A percentile compares a stretch with the other conserved stretches of the same genome.
These are phyloP conservation scores for Ophioceras dolichostomum DNA, from an alignment of 2,329 filamentous ascomycete species.

Conservation along the genomic window DNA sequence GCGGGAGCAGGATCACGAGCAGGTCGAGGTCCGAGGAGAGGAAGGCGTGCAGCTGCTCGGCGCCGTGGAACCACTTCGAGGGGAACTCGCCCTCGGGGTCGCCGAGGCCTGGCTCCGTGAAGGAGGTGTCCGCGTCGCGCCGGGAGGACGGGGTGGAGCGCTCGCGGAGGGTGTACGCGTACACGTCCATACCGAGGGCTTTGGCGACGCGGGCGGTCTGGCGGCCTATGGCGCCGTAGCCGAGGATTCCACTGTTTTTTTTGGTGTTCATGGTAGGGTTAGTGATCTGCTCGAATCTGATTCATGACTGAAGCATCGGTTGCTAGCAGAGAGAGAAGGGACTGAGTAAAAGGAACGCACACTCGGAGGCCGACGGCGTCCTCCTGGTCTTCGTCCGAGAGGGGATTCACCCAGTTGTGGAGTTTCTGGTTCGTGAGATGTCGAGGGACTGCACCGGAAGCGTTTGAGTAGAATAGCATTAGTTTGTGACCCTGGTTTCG, in stretches of 20 bases:
- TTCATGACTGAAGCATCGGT: no score
- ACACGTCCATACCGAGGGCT: conserved; percentile 52
- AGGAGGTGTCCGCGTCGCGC: conserved; percentile 40
- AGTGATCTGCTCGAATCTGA: no score
- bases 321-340: no score
- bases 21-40: conserved; percentile 27
- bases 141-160: conserved; percentile 41
- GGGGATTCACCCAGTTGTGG: no score
- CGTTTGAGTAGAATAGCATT: no score
- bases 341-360: conserved; percentile 12
- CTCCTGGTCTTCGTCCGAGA: no score
- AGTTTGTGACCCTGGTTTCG: no score
- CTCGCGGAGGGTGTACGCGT: conserved; percentile 51
- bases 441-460: no score
- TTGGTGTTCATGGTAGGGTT: no score
- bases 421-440: no score
- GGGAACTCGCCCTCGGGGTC: conserved; percentile 28
- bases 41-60: conserved; percentile 23
- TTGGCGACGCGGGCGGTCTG: conserved; percentile 35
- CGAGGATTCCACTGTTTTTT: conserved; percentile 21
- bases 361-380: conserved; percentile 22
- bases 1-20: conserved; percentile 25
- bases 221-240: conserved; percentile 31
- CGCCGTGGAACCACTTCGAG: conserved; percentile 26
- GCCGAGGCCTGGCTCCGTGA: conserved; percentile 49